Evolutionary conservation across 2,329 filamentous ascomycete species (phyloP).

Genomic region (Taxawa tesnikishii): DNA sequence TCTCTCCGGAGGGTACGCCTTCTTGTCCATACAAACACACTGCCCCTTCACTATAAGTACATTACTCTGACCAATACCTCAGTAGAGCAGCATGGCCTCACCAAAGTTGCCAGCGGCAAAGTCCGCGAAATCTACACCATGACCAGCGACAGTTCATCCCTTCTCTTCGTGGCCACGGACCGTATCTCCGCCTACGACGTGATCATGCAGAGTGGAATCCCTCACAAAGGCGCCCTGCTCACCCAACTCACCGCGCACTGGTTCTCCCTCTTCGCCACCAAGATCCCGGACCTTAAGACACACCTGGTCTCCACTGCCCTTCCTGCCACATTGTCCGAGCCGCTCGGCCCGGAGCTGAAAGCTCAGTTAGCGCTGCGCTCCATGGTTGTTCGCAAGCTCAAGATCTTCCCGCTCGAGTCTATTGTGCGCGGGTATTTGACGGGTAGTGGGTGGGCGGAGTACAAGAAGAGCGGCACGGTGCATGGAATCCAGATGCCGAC

Average conservation of each 20-base stretch:
- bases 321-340: constrained; percentile 43
- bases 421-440: constrained; percentile 89
- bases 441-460: constrained; percentile 73
- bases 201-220: constrained; percentile 67
- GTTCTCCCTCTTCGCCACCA: constrained; percentile 48
- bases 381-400: constrained; percentile 65
- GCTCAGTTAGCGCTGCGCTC: constrained; percentile 45
- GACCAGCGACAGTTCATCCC: constrained; percentile 51
- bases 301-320: constrained; percentile 51
- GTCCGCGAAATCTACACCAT: constrained; percentile 72
- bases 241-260: constrained; percentile 57
- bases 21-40: too few species aligned
- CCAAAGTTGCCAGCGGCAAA: constrained; percentile 51
- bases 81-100: constrained; percentile 19
- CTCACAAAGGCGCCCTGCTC: constrained; percentile 54
- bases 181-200: constrained; percentile 95
- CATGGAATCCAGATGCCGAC: constrained; percentile 60
- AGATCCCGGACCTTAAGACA: constrained; percentile 46
- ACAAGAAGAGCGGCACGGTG: constrained; percentile 60
- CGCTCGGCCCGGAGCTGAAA: constrained; percentile 25
- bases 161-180: constrained; percentile 78
- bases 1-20: constrained; percentile 4
- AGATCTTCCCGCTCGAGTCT: constrained; percentile 67
- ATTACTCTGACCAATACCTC: constrained; percentile 10
- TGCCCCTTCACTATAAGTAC: background rate